These are phyloP conservation scores for Xylaria bambusicola DNA, from an alignment of 495 filamentous ascomycete species.

Conservation along the genomic window DNA sequence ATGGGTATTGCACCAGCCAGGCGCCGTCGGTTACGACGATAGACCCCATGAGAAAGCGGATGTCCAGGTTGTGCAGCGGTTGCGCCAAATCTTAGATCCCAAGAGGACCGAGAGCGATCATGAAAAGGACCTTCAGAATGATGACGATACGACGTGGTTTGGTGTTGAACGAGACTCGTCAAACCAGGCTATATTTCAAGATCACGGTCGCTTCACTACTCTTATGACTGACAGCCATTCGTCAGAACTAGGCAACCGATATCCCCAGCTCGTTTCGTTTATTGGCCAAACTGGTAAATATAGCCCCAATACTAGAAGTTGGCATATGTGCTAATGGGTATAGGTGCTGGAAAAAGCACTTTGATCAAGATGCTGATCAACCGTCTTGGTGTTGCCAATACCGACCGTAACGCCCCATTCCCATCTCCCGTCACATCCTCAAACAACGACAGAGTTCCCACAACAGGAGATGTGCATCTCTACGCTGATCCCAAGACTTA, in stretches of 20 bases:
- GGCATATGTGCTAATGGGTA: neutral
- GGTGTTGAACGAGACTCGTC: conserved; percentile 37
- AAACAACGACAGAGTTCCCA: too few species aligned
- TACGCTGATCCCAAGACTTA: too few species aligned
- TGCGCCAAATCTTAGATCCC: conserved; percentile 32
- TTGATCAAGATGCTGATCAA: too few species aligned
- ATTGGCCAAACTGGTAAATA: conserved; percentile 49
- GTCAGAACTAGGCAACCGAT: conserved; percentile 29
- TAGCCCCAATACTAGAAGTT: neutral
- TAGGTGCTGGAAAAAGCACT: too few species aligned
- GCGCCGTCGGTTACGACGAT: conserved; percentile 8
- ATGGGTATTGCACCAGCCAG: too few species aligned
- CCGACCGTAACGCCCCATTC: too few species aligned
- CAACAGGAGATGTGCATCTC: too few species aligned
- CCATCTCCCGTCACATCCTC: too few species aligned
- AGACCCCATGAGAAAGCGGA: conserved; percentile 36
- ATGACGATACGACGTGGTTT: conserved; percentile 53
- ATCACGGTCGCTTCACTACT: conserved; percentile 39
- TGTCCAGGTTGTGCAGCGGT: conserved; percentile 25
- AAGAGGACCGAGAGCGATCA: conserved; percentile 28
- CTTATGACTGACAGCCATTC: conserved; percentile 42
- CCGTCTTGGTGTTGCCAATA: too few species aligned
- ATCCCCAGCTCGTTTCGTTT: conserved; percentile 49
- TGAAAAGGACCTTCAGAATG: conserved; percentile 29
- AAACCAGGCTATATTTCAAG: conserved; percentile 37